A percentile compares a stretch with the other conserved stretches of the same genome.
These are phyloP conservation scores for Colletotrichum paranaense DNA, from an alignment of 2,329 filamentous ascomycete species.

Conservation along the genomic window DNA sequence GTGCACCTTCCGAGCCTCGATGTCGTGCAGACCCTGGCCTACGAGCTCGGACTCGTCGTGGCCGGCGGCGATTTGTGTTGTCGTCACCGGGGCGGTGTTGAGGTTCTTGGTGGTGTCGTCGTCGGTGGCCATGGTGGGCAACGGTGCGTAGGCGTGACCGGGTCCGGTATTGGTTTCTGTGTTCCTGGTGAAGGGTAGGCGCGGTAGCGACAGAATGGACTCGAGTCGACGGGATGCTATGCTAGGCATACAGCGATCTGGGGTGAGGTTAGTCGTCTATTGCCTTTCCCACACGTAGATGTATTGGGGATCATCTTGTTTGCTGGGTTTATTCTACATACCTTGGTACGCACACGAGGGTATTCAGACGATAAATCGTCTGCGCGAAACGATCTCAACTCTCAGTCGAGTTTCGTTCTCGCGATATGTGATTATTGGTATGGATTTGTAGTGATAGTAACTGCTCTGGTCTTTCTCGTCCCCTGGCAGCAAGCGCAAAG, in stretches of 20 bases:
- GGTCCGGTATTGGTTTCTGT: constrained; percentile 32
- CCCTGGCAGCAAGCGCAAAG: constrained; percentile 72
- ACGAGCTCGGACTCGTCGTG: constrained; percentile 52
- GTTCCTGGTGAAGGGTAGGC: constrained; percentile 39
- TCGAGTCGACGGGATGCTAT: constrained; percentile 4
- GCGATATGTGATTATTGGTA: background rate
- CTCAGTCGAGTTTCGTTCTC: background rate
- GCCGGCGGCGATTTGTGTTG: constrained; percentile 34
- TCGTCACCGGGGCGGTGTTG: constrained; percentile 33
- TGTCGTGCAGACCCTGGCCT: constrained; percentile 61
- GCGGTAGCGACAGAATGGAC: constrained; percentile 33
- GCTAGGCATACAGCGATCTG: constrained; percentile 31
- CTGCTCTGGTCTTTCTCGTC: constrained; percentile 66
- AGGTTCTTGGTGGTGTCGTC: constrained; percentile 25
- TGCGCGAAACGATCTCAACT: background rate
- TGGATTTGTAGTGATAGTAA: constrained; percentile 9
- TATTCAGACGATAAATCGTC: background rate
- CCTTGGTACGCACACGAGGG: constrained; percentile 6
- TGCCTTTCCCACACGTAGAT: background rate
- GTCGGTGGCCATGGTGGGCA: constrained; percentile 23
- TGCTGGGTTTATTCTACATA: background rate
- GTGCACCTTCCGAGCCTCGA: constrained; percentile 64
- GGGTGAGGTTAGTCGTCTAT: constrained; percentile 11
- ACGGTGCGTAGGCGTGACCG: constrained; percentile 20
- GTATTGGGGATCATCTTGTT: background rate